These are phyloP conservation scores for Lipomyces yamanashiensis DNA, from an alignment of 805 yeast species.

Conservation along the genomic window DNA sequence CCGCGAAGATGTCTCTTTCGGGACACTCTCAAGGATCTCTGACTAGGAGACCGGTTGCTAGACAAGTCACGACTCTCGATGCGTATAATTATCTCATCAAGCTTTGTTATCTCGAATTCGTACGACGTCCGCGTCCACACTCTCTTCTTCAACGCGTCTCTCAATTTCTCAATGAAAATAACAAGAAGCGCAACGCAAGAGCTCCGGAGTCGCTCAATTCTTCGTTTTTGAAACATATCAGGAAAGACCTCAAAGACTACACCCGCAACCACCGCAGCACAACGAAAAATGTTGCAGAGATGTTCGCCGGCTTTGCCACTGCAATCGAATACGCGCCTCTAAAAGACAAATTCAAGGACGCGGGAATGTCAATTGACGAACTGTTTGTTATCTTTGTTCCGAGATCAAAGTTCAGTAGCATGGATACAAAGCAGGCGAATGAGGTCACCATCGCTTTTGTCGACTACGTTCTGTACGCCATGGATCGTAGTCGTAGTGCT, in stretches of 20 bases:
- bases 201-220: slow-evolving; percentile 5
- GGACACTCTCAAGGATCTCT: slow-evolving; percentile 2
- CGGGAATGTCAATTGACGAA: slow-evolving; percentile 15
- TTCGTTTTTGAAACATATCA: slow-evolving; percentile 10
- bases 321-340: slow-evolving; percentile 7
- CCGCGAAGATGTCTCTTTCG: not conserved
- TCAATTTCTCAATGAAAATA: slow-evolving; percentile 7
- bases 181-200: not conserved
- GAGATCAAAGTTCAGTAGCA: not conserved
- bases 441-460: slow-evolving; percentile 19
- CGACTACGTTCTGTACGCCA: slow-evolving; percentile 16
- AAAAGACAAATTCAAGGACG: slow-evolving; percentile 19
- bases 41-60: slow-evolving; percentile 21
- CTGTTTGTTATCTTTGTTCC: slow-evolving; percentile 13
- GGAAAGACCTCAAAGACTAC: slow-evolving; percentile 21
- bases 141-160: slow-evolving; percentile 4
- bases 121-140: slow-evolving; percentile 16
- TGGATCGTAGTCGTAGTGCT: slow-evolving; percentile 18
- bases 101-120: slow-evolving; percentile 21
- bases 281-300: slow-evolving; percentile 5
- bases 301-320: slow-evolving; percentile 13
- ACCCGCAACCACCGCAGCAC: slow-evolving; percentile 2
- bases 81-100: slow-evolving; percentile 22
- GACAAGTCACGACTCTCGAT: slow-evolving; percentile 12
- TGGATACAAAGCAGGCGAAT: slow-evolving; percentile 1